Percentiles rank a stretch among this genome's conserved stretches.
Conservation (phyloP, 805 yeast genomes). For the Ogataea philodendri region DNA sequence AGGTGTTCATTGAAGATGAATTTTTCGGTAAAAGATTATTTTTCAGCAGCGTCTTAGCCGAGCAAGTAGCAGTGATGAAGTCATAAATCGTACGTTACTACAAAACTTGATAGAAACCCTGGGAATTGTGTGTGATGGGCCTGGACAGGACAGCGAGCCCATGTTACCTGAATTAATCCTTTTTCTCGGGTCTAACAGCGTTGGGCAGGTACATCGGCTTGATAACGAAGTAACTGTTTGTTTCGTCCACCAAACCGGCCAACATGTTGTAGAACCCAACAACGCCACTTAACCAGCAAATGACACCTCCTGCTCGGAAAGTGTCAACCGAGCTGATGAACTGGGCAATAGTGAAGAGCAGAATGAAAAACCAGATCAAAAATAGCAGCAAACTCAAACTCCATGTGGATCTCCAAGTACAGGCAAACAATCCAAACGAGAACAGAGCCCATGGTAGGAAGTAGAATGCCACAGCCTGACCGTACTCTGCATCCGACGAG, state of each 20-base stretch:
- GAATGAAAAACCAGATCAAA: slow-evolving; percentile 44
- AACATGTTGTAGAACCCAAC: slow-evolving; percentile 47
- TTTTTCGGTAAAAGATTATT: background rate
- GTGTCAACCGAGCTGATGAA: slow-evolving; percentile 36
- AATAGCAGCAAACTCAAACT: slow-evolving; percentile 40
- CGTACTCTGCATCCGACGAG: slow-evolving; percentile 35
- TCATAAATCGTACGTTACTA: slow-evolving; percentile 3
- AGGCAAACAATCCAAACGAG: slow-evolving; percentile 43
- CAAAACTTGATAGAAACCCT: too few relatives aligned
- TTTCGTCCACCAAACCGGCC: slow-evolving; percentile 47
- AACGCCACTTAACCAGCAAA: slow-evolving; percentile 43
- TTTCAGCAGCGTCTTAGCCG: too few relatives aligned
- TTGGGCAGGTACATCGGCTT: slow-evolving; percentile 51
- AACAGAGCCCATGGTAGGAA: slow-evolving; percentile 53
- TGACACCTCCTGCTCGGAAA: slow-evolving; percentile 47
- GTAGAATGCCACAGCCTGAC: slow-evolving; percentile 47
- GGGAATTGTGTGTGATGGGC: too few relatives aligned
- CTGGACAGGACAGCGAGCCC: background rate
- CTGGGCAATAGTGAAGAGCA: slow-evolving; percentile 44
- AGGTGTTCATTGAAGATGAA: background rate
- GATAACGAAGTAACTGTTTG: slow-evolving; percentile 57
- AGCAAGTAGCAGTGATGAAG: slow-evolving; percentile 9
- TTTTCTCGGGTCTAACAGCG: slow-evolving; percentile 23
- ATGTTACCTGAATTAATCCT: background rate
- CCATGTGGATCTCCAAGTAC: slow-evolving; percentile 49